These are phyloP conservation scores for Ogataea methanolica DNA, from an alignment of 805 yeast species.

Conservation along the genomic window DNA sequence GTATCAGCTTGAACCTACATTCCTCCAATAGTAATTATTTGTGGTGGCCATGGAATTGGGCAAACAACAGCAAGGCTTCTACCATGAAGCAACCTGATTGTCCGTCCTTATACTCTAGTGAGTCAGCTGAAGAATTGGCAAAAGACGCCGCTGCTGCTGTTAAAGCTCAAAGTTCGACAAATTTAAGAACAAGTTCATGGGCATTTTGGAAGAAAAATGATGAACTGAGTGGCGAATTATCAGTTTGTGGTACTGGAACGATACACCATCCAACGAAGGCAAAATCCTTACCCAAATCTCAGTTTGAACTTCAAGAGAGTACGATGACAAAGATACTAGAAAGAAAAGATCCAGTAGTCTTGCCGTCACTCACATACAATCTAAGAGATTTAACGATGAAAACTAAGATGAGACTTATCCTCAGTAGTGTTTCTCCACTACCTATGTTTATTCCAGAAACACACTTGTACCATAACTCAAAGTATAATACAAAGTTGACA, in stretches of 20 bases:
- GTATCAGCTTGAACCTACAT: neutral
- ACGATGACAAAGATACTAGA: constrained; percentile 2
- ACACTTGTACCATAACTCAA: constrained; percentile 25
- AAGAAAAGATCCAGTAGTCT: constrained; percentile 12
- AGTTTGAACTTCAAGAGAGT: constrained; percentile 25
- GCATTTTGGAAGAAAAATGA: constrained; percentile 16
- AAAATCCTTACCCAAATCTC: constrained; percentile 24
- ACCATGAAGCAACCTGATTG: neutral
- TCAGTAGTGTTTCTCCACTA: neutral
- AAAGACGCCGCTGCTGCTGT: constrained; percentile 22
- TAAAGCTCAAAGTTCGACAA: constrained; percentile 13
- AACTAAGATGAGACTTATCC: constrained; percentile 22
- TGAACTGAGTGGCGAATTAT: constrained; percentile 18
- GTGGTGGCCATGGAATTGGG: constrained; percentile 21
- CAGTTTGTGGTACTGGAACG: constrained; percentile 27
- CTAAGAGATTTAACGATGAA: constrained; percentile 23
- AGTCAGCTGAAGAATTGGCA: constrained; percentile 18
- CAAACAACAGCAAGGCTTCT: neutral
- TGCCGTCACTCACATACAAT: constrained; percentile 24
- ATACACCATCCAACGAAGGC: constrained; percentile 23
- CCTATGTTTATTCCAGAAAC: constrained; percentile 17
- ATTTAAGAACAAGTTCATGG: constrained; percentile 26
- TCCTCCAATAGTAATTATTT: neutral
- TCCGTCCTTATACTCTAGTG: constrained; percentile 14
- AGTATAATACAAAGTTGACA: constrained; percentile 2